Conservation (phyloP, 208 protist species). For the Leishmania turanica region DNA sequence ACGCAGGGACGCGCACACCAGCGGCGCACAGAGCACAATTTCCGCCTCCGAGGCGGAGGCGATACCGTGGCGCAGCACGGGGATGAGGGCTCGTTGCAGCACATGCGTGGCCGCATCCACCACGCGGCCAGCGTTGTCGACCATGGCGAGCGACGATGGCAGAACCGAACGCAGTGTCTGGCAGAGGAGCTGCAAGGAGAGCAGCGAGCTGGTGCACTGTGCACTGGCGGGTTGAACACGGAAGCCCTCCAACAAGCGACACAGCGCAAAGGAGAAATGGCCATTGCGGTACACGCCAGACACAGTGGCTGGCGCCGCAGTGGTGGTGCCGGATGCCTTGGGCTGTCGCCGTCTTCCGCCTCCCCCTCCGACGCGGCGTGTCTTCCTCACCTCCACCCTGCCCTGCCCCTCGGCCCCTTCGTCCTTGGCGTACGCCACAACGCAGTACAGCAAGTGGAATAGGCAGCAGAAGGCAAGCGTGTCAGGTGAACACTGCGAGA, state of each 20-base stretch:
- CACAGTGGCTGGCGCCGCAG: background rate
- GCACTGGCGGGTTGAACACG: background rate
- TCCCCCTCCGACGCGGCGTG: background rate
- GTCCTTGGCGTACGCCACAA: conserved; percentile 26
- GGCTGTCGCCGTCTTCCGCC: background rate
- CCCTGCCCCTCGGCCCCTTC: background rate
- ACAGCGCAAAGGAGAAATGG: conserved; percentile 36
- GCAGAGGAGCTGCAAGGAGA: conserved; percentile 24
- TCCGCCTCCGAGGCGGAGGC: conserved; percentile 52
- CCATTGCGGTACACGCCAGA: conserved; percentile 27
- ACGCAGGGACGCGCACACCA: conserved; percentile 41
- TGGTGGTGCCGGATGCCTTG: background rate
- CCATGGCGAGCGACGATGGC: conserved; percentile 19
- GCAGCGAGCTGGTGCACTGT: conserved; percentile 18
- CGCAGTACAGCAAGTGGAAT: conserved; percentile 27
- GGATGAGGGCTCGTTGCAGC: conserved; percentile 41
- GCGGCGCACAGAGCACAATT: conserved; percentile 24
- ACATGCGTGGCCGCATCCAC: conserved; percentile 32
- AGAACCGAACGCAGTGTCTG: conserved; percentile 29
- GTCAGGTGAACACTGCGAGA: conserved; percentile 25
- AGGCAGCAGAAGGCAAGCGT: conserved; percentile 22
- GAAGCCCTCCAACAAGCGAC: conserved; percentile 40
- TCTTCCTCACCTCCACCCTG: no score
- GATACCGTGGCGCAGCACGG: conserved; percentile 37
- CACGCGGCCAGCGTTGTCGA: conserved; percentile 34